These are phyloP conservation scores for Pyrenopolyporus hunteri DNA, from an alignment of 495 filamentous ascomycete species.

Conservation along the genomic window DNA sequence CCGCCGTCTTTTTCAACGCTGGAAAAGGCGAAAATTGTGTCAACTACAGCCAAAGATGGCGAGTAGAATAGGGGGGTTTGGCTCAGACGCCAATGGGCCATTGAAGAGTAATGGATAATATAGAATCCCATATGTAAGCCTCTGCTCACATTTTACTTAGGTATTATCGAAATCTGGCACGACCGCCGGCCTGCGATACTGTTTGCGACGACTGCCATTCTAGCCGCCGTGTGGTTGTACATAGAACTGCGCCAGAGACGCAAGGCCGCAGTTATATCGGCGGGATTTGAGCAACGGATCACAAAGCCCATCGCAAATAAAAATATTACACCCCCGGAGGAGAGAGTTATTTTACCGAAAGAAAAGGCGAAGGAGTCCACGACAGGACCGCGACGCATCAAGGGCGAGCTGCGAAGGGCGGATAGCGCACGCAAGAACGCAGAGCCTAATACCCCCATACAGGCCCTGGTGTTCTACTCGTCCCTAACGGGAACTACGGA, in stretches of 20 bases:
- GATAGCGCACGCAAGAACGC: slow-evolving; percentile 24
- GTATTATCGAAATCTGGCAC: slow-evolving; percentile 62
- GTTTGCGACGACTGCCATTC: slow-evolving; percentile 46
- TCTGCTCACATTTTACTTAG: slow-evolving; percentile 42
- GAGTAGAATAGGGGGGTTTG: slow-evolving; percentile 13
- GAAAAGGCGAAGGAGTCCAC: slow-evolving; percentile 31
- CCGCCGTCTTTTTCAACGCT: slow-evolving; percentile 25
- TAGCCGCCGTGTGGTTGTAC: slow-evolving; percentile 49
- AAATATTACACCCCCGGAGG: slow-evolving; percentile 28
- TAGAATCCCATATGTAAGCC: background rate
- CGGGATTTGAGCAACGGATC: slow-evolving; percentile 35
- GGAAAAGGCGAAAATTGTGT: background rate
- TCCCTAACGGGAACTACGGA: slow-evolving; percentile 84
- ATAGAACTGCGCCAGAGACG: slow-evolving; percentile 35
- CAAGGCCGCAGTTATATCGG: background rate
- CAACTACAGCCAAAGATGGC: slow-evolving; percentile 13
- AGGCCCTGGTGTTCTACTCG: slow-evolving; percentile 84
- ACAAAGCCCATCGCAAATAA: slow-evolving; percentile 18
- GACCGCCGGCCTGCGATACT: slow-evolving; percentile 58
- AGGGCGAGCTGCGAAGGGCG: slow-evolving; percentile 50
- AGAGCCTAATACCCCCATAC: slow-evolving; percentile 54
- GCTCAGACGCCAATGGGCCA: background rate
- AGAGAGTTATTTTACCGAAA: slow-evolving; percentile 14
- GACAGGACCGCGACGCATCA: slow-evolving; percentile 55
- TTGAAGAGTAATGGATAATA: slow-evolving; percentile 9